A percentile compares a stretch with the other conserved stretches of the same genome.
Conservation (phyloP, 192 early-diverging fungal genomes). For the Jimgerdemannia lactiflua region DNA sequence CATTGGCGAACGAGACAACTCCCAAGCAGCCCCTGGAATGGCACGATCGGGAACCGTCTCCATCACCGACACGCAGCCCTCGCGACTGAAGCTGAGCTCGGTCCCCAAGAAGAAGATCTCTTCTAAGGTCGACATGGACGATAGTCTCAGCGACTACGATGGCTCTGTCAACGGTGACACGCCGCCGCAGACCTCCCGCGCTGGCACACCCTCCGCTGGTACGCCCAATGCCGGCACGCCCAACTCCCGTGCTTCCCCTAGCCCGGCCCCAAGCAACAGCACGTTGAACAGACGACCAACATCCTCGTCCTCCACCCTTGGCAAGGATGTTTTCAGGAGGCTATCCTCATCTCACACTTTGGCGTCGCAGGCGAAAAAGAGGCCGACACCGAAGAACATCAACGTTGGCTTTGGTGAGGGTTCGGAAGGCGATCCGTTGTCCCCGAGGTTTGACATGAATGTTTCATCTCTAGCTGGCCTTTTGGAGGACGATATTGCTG, state of each 20-base stretch:
- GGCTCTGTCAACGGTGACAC: neutral
- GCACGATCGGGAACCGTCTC: neutral
- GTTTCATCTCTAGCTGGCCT: too few species aligned
- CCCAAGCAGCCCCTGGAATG: neutral
- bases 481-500: neutral
- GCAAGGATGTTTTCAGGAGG: neutral
- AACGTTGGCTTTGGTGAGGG: neutral
- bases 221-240: neutral
- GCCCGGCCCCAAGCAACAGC: neutral
- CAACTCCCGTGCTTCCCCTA: neutral
- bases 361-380: neutral
- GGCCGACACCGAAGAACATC: neutral
- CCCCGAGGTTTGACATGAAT: too few species aligned
- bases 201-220: neutral
- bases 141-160: neutral
- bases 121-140: neutral
- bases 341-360: neutral
- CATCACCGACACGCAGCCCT: neutral
- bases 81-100: neutral
- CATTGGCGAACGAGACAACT: neutral
- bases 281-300: neutral
- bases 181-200: neutral
- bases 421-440: too few species aligned
- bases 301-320: neutral
- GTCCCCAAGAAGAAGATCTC: neutral